A percentile compares a stretch with the other conserved stretches of the same genome.
phyloP scores from a whole-genome alignment of 1,284 basidiomycete genomes.

The Leccinum pallidistipes region DNA sequence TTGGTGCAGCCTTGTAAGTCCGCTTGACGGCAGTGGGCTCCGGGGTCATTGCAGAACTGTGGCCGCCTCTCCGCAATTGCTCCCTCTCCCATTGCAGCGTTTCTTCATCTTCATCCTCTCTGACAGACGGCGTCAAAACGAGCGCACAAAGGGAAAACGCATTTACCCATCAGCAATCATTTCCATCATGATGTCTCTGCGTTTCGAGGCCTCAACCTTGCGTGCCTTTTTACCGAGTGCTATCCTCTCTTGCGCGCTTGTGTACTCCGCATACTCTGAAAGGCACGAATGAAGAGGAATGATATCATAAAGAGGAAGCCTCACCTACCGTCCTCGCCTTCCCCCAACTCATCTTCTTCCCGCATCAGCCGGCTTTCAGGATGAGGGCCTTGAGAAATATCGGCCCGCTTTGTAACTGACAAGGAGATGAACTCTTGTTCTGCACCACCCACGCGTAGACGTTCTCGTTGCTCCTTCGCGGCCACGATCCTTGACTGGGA shows the following conservation, averaged over 20 bases:
- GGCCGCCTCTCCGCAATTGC: slow-evolving; percentile 77
- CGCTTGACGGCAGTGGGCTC: slow-evolving; percentile 43
- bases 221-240: slow-evolving; percentile 85
- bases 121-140: slow-evolving; percentile 34
- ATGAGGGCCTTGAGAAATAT: slow-evolving; percentile 72
- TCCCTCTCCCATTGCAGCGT: slow-evolving; percentile 88
- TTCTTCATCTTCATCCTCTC: slow-evolving; percentile 87
- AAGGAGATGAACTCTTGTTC: slow-evolving; percentile 86
- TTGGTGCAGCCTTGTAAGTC: slow-evolving; percentile 73
- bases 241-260: slow-evolving; percentile 84
- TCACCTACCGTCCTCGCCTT: slow-evolving; percentile 84
- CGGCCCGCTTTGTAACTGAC: slow-evolving; percentile 57
- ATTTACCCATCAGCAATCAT: slow-evolving; percentile 85
- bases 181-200: slow-evolving; percentile 78
- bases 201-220: slow-evolving; percentile 70
- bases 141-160: slow-evolving; percentile 1
- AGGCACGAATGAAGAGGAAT: slow-evolving; percentile 12
- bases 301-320: slow-evolving; percentile 1
- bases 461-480: slow-evolving; percentile 80
- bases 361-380: slow-evolving; percentile 85
- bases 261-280: slow-evolving; percentile 86
- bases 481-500: slow-evolving; percentile 74
- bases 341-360: slow-evolving; percentile 92
- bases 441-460: slow-evolving; percentile 46
- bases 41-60: slow-evolving; percentile 36